Conservation (phyloP, 2,329 filamentous ascomycete genomes). For the Exserohilum rostratum region DNA sequence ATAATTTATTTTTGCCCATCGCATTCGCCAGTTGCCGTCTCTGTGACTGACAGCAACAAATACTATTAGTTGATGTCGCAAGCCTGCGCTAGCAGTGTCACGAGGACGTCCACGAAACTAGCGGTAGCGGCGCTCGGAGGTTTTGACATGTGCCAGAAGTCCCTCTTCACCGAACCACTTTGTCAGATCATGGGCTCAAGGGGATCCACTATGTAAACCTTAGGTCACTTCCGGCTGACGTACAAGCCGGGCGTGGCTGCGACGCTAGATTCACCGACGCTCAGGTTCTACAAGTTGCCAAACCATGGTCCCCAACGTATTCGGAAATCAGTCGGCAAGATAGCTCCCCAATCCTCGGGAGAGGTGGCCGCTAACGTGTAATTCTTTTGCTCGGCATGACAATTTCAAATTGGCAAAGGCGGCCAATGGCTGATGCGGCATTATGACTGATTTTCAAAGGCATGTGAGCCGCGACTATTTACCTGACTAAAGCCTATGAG, state of each 20-base stretch:
- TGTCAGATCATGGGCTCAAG: neutral
- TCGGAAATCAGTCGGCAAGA: neutral
- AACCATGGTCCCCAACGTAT: neutral
- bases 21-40: neutral
- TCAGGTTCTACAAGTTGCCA: neutral
- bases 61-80: neutral
- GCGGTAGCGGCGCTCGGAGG: conserved; percentile 2
- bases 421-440: neutral
- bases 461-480: neutral
- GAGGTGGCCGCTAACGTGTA: neutral
- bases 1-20: conserved; percentile 9
- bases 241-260: neutral
- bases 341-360: neutral
- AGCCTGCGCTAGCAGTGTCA: conserved; percentile 9
- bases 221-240: conserved; percentile 1
- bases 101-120: conserved; percentile 1
- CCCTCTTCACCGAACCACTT: conserved; percentile 1
- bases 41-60: conserved; percentile 2
- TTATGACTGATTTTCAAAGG: neutral
- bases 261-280: neutral
- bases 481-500: neutral
- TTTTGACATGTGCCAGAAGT: conserved; percentile 7
- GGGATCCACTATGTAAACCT: conserved; percentile 10
- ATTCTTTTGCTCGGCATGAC: neutral
- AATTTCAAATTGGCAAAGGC: neutral